Evolutionary conservation across 306 rosid species (phyloP).

Genomic region (Cucurbita argyrosperma): DNA sequence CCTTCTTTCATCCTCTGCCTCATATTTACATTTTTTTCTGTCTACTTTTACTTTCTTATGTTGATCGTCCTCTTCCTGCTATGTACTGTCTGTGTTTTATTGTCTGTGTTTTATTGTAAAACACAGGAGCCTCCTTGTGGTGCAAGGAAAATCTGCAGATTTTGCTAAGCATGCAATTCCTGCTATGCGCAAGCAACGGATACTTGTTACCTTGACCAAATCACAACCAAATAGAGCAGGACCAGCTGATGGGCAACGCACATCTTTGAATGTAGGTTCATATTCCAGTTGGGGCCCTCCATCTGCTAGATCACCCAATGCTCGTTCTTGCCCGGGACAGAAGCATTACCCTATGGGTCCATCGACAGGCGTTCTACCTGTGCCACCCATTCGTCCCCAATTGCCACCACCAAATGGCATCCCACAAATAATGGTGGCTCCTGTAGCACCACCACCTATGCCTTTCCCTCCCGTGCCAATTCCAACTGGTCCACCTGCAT

Average conservation of each 20-base stretch:
- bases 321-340: slow-evolving; percentile 46
- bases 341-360: slow-evolving; percentile 45
- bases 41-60: neutral
- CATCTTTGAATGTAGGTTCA: slow-evolving; percentile 21
- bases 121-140: slow-evolving; percentile 48
- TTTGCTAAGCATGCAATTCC: slow-evolving; percentile 71
- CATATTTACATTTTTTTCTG: neutral
- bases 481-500: slow-evolving; percentile 48
- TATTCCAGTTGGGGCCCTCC: slow-evolving; percentile 56
- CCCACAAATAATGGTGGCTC: slow-evolving; percentile 50
- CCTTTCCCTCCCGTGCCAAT: slow-evolving; percentile 56
- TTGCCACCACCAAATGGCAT: slow-evolving; percentile 51
- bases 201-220: slow-evolving; percentile 63
- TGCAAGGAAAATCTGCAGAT: slow-evolving; percentile 73
- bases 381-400: slow-evolving; percentile 46
- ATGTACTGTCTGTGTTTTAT: slow-evolving; percentile 1
- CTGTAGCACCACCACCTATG: slow-evolving; percentile 42
- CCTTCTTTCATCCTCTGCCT: neutral
- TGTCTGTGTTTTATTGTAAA: slow-evolving; percentile 3
- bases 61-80: neutral
- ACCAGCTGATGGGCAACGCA: slow-evolving; percentile 41
- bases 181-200: slow-evolving; percentile 61
- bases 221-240: slow-evolving; percentile 41
- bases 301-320: slow-evolving; percentile 54
- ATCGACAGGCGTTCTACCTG: slow-evolving; percentile 49